Conservation (phyloP, 164 flowering plant genomes). For the Liquidambar formosana region DNA sequence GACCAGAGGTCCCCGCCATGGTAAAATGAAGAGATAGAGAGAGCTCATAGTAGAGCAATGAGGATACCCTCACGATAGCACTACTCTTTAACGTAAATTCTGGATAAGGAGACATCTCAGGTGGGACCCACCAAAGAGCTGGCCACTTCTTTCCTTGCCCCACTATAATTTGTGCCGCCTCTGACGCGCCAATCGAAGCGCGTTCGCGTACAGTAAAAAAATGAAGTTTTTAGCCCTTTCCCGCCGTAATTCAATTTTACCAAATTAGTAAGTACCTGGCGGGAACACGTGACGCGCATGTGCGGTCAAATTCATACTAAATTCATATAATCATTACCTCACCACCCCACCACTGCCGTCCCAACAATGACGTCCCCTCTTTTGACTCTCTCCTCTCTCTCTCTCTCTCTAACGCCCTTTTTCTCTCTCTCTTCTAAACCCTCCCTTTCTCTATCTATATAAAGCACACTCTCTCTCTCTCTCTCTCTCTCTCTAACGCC, state of each 20-base stretch:
- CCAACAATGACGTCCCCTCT: background rate
- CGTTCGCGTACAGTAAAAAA: no score
- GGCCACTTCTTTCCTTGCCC: no score
- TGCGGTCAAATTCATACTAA: slow-evolving; percentile 6
- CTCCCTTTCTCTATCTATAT: background rate
- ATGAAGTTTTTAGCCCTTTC: background rate
- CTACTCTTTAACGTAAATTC: background rate
- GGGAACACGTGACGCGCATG: slow-evolving; percentile 18
- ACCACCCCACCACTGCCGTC: background rate
- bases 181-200: no score
- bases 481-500: slow-evolving; percentile 1
- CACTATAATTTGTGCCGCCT: no score
- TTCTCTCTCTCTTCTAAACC: background rate
- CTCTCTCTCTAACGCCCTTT: no score
- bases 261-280: background rate
- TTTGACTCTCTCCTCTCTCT: background rate
- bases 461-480: no score
- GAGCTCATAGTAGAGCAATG: no score
- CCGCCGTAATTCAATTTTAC: no score
- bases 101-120: background rate
- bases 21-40: no score
- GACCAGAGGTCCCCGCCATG: no score
- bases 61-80: background rate
- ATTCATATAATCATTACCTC: slow-evolving; percentile 8
- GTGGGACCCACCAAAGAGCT: background rate